A percentile compares a stretch with the other conserved stretches of the same genome.
These are phyloP conservation scores for Ramaria rubella DNA, from an alignment of 768 basidiomycete species.

Conservation along the genomic window DNA sequence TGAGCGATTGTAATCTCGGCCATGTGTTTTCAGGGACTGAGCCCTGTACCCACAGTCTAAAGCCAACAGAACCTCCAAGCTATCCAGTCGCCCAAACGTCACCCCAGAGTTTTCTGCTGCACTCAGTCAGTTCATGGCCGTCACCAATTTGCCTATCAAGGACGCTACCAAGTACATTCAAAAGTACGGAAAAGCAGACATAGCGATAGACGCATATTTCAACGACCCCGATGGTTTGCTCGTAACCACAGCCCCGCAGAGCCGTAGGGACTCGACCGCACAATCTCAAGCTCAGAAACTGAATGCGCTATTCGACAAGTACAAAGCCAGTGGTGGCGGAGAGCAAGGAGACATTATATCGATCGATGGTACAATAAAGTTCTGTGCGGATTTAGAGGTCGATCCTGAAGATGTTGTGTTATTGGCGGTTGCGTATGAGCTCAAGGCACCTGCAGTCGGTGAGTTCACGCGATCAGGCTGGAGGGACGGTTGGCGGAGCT, in stretches of 20 bases:
- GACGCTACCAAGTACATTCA: conserved; percentile 68
- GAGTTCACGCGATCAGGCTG: conserved; percentile 66
- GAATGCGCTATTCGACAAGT: conserved; percentile 53
- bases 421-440: conserved; percentile 73
- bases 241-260: conserved; percentile 13
- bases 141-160: conserved; percentile 14
- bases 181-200: conserved; percentile 61
- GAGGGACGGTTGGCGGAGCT: conserved; percentile 75
- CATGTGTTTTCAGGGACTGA: background rate
- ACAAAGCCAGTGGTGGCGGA: conserved; percentile 55
- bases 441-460: conserved; percentile 68
- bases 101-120: background rate
- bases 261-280: background rate
- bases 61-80: background rate
- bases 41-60: conserved; percentile 7
- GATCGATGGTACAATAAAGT: conserved; percentile 72
- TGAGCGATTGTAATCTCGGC: background rate
- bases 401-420: conserved; percentile 79
- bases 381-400: conserved; percentile 65
- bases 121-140: conserved; percentile 1
- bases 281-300: conserved; percentile 49
- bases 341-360: conserved; percentile 53
- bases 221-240: conserved; percentile 41
- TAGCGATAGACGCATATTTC: conserved; percentile 70
- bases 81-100: background rate